phyloP scores from a whole-genome alignment of 2,329 filamentous ascomycete genomes.

The Venturia effusa region DNA sequence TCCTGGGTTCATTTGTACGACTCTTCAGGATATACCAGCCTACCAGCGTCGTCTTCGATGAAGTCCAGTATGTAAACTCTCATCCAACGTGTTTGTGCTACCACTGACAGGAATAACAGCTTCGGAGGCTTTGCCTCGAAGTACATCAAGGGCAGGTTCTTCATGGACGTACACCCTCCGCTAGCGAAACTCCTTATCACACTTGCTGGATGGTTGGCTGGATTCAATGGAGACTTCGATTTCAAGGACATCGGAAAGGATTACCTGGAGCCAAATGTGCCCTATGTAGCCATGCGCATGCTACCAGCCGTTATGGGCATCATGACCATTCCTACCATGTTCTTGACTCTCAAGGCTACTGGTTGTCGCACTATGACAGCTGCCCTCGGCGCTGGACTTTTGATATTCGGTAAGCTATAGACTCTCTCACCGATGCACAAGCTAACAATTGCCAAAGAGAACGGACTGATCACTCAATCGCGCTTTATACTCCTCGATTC shows the following conservation, averaged over 20 bases:
- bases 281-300: constrained; percentile 95
- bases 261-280: constrained; percentile 86
- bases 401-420: constrained; percentile 67
- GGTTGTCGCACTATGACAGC: constrained; percentile 84
- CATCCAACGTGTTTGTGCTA: background rate
- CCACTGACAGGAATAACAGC: constrained; percentile 37
- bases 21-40: constrained; percentile 95
- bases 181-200: constrained; percentile 95
- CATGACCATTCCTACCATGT: constrained; percentile 81
- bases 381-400: constrained; percentile 67
- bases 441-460: constrained; percentile 49
- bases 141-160: constrained; percentile 98
- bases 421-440: constrained; percentile 9
- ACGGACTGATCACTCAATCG: constrained; percentile 88
- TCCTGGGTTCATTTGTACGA: constrained; percentile 68
- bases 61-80: constrained; percentile 79
- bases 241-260: constrained; percentile 99
- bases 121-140: constrained; percentile 98
- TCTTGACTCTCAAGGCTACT: constrained; percentile 81
- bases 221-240: constrained; percentile 91
- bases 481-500: constrained; percentile 94
- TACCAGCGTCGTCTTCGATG: constrained; percentile 93
- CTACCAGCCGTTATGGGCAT: constrained; percentile 85
- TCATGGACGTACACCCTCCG: constrained; percentile 99
- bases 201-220: constrained; percentile 85